Evolutionary conservation across 352 stramenopile species (phyloP), one percentile per base, ranked within the genome.

Genomic region (Globisporangium emineosum): DNA sequence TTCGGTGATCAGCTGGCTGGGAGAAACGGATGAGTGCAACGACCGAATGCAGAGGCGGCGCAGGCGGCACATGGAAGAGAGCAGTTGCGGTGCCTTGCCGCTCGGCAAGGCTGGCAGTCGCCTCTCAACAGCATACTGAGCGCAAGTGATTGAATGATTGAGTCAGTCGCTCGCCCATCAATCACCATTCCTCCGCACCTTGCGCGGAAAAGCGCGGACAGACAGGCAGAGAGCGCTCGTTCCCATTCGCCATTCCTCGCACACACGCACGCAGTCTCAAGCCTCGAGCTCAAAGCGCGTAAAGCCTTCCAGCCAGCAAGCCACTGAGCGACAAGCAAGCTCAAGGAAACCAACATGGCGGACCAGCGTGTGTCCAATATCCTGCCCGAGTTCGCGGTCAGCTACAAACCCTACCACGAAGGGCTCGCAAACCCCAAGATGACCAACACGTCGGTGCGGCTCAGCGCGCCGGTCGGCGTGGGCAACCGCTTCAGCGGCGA

Each of bases 391-490:
- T 61, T 51, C 35, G 21, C 33, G 27, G 42, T 64, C 19, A 68
- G 71, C 42, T 81, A 84, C 66, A 79, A 79, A 65, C 73, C 76
- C 42, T 81, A 80, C 58, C 76, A 84, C 50, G 76, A 84, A 68
- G 76, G 76, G 2, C 69, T 79, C 2, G 50, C 77, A 35, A 83
- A 81, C 17, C 19, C 30, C 6, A 29, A 2, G 19, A 9, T 47
- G 40, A 47, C n/a, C 5, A 21, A 47, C 5, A 15, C 17, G 29
- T 57, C 30, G 8, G 30, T 43, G 52, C 52, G 52, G 19, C 52
- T 42, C 8, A 57, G 52, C 30, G 52, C 30, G 30, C 52, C 52
- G 15, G 43, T 57, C 17, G 52, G 29, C n/a, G 68, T 63, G 54
- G 58, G 62, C 62, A 70, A 45, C 37, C 57, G 50, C 63, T 72